Base-by-base conservation (phyloP, 2,329 filamentous ascomycete species). In the Berkeleyomyces rouxiae region DNA sequence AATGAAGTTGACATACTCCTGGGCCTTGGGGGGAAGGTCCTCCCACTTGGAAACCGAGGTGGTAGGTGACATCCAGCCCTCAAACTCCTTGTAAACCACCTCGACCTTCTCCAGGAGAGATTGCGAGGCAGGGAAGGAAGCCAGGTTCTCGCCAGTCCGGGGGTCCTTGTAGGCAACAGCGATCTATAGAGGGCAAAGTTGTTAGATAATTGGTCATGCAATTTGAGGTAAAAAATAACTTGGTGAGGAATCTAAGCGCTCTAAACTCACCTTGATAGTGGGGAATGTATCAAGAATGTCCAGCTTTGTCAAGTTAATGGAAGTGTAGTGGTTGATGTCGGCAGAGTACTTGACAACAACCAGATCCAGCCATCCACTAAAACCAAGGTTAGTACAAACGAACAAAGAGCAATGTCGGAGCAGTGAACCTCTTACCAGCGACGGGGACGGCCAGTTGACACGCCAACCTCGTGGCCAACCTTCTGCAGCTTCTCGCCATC, bases 201-300 rank as follows among this genome's bases (percentile, higher is more conserved):
- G 49, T 55, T 55, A 55, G 49, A 37, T 9, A 37, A 36, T 11
- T 7, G 37, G 31, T 31, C 47, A 7, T n/a, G n/a, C 23, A 7
- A 16, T 31, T 23, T 37, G 2, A 36, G 16, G 5, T 63, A 65
- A 57, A 46, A 66, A 57, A 36, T 31, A 31, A 42, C 55, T 51
- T 47, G 40, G 13, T 39, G 59, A 46, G 16, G 11, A n/a, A 3
- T 10, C 5, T 10, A 13, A 10, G 10, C 23, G 23, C 23, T 23
- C 23, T 39, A 39, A 55, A 36, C 63, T 47, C 43, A 64, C 53
- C 72, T 90, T 87, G 73, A 95, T 80, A 69, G 83, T 84, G 7
- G 81, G 77, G 71, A 95, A 90, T 40, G 81, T 81, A 70, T 90
- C 87, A 13, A 90, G 78, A 44, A 90, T 79, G 68, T 88, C 85